Conservation (phyloP, 371 early-diverging fungal species). For the Actinomortierella ambigua region DNA sequence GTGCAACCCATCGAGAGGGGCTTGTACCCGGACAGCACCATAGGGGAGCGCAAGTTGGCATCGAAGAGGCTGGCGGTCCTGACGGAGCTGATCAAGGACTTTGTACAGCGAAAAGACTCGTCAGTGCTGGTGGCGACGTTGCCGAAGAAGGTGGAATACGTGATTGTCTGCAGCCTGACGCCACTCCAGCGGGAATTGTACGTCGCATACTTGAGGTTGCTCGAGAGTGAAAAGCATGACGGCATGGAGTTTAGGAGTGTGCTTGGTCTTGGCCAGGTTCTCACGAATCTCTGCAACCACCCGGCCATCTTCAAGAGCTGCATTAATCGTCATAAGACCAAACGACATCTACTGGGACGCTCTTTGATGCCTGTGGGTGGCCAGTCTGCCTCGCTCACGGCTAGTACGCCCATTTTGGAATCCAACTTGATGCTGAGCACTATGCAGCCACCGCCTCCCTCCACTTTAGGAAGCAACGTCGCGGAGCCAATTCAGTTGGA, state of each 20-base stretch:
- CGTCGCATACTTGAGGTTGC: neutral
- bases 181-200: conserved; percentile 61
- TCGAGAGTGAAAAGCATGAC: neutral
- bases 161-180: conserved; percentile 66
- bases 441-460: no score
- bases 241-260: conserved; percentile 5
- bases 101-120: conserved; percentile 61
- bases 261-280: conserved; percentile 25
- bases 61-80: conserved; percentile 50
- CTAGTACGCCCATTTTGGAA: no score
- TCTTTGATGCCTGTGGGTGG: no score
- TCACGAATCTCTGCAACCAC: conserved; percentile 75
- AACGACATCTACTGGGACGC: no score
- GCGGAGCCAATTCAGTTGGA: no score
- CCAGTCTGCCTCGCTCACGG: no score
- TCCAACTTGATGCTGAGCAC: no score
- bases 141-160: conserved; percentile 72
- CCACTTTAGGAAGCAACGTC: no score
- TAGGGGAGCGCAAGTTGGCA: conserved; percentile 47
- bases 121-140: conserved; percentile 57
- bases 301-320: conserved; percentile 57
- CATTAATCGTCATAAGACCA: no score
- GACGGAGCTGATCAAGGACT: conserved; percentile 54
- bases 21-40: conserved; percentile 63
- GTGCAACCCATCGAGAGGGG: conserved; percentile 70